Evolutionary conservation across 2,329 filamentous ascomycete genomes (phyloP).

Genomic region (Penicillium occitanis): DNA sequence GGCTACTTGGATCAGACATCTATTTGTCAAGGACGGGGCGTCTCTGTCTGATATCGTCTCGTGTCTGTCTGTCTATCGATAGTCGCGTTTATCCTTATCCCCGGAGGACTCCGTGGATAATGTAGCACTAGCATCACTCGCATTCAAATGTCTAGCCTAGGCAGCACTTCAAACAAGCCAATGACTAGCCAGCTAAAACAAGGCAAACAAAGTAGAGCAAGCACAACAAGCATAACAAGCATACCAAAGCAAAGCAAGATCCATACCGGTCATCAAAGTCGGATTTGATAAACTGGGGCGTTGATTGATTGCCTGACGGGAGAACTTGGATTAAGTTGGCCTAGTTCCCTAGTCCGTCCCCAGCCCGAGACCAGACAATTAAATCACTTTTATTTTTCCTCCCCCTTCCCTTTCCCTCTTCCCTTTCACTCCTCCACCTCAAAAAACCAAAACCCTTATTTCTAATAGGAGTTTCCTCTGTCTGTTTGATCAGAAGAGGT

Average conservation of each 20-base stretch:
- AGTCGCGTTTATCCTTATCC: constrained; percentile 1
- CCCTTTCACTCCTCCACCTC: not conserved
- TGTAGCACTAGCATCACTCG: not conserved
- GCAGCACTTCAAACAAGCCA: not conserved
- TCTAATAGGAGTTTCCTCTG: constrained; percentile 17
- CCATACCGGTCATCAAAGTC: not conserved
- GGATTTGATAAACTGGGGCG: not conserved
- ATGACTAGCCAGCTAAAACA: not conserved
- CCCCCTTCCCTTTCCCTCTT: constrained; percentile 2
- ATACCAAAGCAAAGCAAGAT: not conserved
- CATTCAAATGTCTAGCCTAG: not conserved
- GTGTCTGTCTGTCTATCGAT: not conserved
- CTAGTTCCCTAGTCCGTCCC: not conserved
- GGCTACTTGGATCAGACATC: not conserved
- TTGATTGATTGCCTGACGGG: constrained; percentile 5
- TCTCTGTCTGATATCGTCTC: not conserved
- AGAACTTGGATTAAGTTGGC: constrained; percentile 7
- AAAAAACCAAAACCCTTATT: constrained; percentile 12
- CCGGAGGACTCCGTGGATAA: not conserved
- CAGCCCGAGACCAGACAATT: constrained; percentile 6
- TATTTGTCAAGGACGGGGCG: not conserved
- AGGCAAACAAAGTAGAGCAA: not conserved
- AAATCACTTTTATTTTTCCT: constrained; percentile 11
- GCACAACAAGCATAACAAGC: not conserved
- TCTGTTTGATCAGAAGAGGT: constrained; percentile 20